These are phyloP conservation scores for Lentinula detonsa DNA, from an alignment of 768 basidiomycete species.

Conservation along the genomic window DNA sequence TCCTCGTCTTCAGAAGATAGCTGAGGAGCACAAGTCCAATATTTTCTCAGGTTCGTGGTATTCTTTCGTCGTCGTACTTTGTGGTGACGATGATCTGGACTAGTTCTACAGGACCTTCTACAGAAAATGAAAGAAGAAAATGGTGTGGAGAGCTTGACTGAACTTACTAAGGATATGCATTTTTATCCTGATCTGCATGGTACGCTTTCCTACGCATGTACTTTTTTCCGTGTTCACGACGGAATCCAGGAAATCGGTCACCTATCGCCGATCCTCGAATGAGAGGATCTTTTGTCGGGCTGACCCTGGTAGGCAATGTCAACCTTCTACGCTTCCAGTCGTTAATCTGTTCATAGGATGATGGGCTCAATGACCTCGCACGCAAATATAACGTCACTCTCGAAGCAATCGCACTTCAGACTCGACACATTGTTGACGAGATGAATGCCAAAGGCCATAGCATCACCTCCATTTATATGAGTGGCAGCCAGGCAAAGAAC, in stretches of 20 bases:
- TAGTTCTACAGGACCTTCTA: slow-evolving; percentile 71
- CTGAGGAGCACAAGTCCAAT: slow-evolving; percentile 51
- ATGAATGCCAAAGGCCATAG: slow-evolving; percentile 82
- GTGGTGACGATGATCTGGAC: background rate
- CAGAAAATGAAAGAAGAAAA: slow-evolving; percentile 56
- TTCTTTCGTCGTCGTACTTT: background rate
- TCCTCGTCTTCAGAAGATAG: slow-evolving; percentile 55
- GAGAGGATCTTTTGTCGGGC: slow-evolving; percentile 87
- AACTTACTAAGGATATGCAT: slow-evolving; percentile 86
- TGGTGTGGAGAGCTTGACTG: slow-evolving; percentile 58
- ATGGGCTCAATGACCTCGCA: slow-evolving; percentile 74
- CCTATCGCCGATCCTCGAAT: slow-evolving; percentile 95
- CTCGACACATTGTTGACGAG: slow-evolving; percentile 86
- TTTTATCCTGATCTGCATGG: slow-evolving; percentile 96
- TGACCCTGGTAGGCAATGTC: slow-evolving; percentile 54
- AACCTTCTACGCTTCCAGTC: background rate
- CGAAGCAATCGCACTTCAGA: slow-evolving; percentile 92
- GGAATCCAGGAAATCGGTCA: slow-evolving; percentile 77
- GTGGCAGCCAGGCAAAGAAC: slow-evolving; percentile 92
- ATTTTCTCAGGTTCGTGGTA: slow-evolving; percentile 47
- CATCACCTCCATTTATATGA: slow-evolving; percentile 84
- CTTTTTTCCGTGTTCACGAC: background rate
- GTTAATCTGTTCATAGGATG: slow-evolving; percentile 39
- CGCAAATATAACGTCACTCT: slow-evolving; percentile 87
- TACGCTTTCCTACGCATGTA: slow-evolving; percentile 19